Conservation (phyloP, 78 protist genomes). For the Acrasis kona region DNA sequence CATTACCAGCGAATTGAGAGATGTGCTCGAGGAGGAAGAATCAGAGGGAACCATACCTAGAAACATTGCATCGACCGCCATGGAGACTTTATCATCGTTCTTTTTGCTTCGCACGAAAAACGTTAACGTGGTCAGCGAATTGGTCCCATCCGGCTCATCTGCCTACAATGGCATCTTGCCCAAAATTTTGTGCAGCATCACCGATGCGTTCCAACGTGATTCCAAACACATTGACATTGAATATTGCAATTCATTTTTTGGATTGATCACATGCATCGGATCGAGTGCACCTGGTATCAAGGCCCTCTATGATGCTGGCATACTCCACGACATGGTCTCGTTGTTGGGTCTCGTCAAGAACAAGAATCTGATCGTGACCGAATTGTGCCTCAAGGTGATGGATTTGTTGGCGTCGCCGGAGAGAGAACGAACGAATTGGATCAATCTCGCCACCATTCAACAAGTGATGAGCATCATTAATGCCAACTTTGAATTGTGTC, state of each 20-base stretch:
- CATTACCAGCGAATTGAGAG: too few species aligned
- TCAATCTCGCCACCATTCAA: background rate
- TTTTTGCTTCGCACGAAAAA: too few species aligned
- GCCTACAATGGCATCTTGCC: background rate
- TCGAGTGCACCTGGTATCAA: background rate
- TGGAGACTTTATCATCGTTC: too few species aligned
- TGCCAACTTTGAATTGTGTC: background rate
- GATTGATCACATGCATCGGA: background rate
- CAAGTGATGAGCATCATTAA: too few species aligned
- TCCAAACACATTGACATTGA: background rate
- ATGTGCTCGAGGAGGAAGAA: too few species aligned
- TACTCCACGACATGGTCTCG: background rate
- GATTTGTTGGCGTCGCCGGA: background rate
- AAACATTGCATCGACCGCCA: too few species aligned
- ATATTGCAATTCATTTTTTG: too few species aligned
- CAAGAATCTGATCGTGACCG: too few species aligned
- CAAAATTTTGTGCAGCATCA: background rate
- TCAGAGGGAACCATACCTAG: too few species aligned
- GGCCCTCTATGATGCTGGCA: background rate
- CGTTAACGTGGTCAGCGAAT: too few species aligned
- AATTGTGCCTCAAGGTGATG: background rate
- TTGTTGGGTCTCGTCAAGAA: background rate
- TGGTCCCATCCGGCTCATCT: background rate
- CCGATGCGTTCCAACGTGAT: background rate
- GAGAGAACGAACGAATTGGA: background rate